Evolutionary conservation across 2,329 filamentous ascomycete species (phyloP).

Genomic region (Sporothrix protearum): DNA sequence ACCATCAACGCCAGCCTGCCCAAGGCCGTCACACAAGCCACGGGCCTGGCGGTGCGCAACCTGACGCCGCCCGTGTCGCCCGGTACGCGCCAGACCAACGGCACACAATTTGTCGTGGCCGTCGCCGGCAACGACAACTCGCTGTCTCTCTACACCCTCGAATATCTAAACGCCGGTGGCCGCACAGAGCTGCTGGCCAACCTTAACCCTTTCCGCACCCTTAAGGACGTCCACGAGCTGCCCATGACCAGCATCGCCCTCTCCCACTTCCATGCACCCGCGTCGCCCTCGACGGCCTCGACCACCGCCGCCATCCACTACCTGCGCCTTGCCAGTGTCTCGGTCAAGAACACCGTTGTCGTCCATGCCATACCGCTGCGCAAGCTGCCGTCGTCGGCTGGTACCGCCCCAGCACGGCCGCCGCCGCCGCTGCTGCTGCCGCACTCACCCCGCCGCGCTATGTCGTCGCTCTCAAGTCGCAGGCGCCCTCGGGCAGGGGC

Average conservation of each 20-base stretch:
- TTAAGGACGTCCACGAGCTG: conserved; percentile 53
- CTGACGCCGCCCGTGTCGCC: conserved; percentile 56
- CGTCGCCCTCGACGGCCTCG: not conserved
- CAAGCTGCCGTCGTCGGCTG: conserved; percentile 39
- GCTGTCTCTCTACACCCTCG: conserved; percentile 72
- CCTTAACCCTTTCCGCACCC: conserved; percentile 49
- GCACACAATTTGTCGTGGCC: conserved; percentile 75
- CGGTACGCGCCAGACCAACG: conserved; percentile 46
- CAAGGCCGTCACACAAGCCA: conserved; percentile 64
- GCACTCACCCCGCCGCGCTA: conserved; percentile 55
- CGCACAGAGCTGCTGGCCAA: conserved; percentile 51
- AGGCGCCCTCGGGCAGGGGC: conserved; percentile 48
- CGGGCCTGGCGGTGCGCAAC: conserved; percentile 71
- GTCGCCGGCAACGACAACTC: conserved; percentile 71
- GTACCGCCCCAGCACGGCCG: conserved; percentile 35
- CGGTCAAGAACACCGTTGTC: conserved; percentile 72
- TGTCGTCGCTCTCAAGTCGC: conserved; percentile 60
- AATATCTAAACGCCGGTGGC: conserved; percentile 55
- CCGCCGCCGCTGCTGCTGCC: conserved; percentile 30
- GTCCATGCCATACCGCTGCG: conserved; percentile 74
- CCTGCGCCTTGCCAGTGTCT: conserved; percentile 76
- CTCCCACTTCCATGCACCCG: conserved; percentile 53
- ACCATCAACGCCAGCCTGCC: conserved; percentile 58
- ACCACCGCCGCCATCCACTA: conserved; percentile 48
- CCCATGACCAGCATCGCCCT: conserved; percentile 59